phyloP scores from a whole-genome alignment of 2,329 filamentous ascomycete genomes.

The Fusarium beomiforme region DNA sequence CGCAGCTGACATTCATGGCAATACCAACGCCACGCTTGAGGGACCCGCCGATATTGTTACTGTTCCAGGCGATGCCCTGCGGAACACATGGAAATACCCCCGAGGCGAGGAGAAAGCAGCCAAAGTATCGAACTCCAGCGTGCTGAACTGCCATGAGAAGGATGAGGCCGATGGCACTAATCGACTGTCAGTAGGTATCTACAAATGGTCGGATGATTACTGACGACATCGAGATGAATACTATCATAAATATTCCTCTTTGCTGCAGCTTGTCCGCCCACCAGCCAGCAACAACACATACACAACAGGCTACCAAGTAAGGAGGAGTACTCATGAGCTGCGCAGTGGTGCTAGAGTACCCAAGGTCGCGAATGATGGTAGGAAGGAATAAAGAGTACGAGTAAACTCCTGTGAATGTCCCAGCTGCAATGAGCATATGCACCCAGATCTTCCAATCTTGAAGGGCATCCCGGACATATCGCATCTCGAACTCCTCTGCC shows the following conservation, averaged over 20 bases:
- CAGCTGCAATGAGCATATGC: background rate
- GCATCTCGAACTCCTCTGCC: slow-evolving; percentile 62
- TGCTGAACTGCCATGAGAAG: background rate
- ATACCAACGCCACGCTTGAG: background rate
- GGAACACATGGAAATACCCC: background rate
- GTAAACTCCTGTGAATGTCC: background rate
- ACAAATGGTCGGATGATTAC: background rate
- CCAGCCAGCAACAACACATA: background rate
- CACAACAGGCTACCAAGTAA: background rate
- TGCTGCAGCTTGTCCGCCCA: slow-evolving; percentile 1
- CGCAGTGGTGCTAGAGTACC: background rate
- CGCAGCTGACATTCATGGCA: slow-evolving; percentile 2
- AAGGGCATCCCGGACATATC: slow-evolving; percentile 63
- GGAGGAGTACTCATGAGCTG: slow-evolving; percentile 4
- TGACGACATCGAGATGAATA: background rate
- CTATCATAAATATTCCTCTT: background rate
- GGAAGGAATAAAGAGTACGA: slow-evolving; percentile 1
- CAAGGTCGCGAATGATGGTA: slow-evolving; percentile 2
- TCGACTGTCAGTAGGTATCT: background rate
- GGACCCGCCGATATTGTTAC: background rate
- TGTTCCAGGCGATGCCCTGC: background rate
- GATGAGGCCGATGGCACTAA: background rate
- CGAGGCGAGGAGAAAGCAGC: background rate
- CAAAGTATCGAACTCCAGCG: background rate
- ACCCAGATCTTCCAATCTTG: slow-evolving; percentile 61